phyloP scores from a whole-genome alignment of 768 basidiomycete genomes.

The Arthromyces matolae region DNA sequence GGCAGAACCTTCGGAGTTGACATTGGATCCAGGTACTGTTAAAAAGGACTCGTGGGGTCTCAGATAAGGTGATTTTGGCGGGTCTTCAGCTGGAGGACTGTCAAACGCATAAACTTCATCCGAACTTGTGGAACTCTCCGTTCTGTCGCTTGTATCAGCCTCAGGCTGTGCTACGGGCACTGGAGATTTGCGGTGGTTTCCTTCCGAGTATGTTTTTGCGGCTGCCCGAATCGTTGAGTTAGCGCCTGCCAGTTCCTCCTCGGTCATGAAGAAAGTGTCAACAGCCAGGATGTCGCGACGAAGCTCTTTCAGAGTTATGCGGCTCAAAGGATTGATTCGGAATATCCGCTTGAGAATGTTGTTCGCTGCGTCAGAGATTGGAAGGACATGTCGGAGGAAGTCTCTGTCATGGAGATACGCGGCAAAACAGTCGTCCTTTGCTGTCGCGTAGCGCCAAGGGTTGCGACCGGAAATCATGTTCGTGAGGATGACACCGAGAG shows the following conservation, averaged over 20 bases:
- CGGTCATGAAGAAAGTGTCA: constrained; percentile 58
- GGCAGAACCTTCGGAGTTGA: constrained; percentile 7
- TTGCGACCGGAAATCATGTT: constrained; percentile 78
- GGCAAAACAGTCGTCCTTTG: constrained; percentile 62
- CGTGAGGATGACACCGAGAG: constrained; percentile 74
- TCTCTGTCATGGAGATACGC: constrained; percentile 60
- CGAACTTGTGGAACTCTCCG: constrained; percentile 22
- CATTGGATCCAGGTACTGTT: constrained; percentile 12
- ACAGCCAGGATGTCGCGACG: constrained; percentile 51
- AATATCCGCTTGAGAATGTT: constrained; percentile 70
- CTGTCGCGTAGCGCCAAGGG: constrained; percentile 72
- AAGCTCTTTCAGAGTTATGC: constrained; percentile 63
- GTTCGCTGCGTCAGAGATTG: constrained; percentile 67
- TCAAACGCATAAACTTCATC: constrained; percentile 37
- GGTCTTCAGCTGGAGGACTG: constrained; percentile 29
- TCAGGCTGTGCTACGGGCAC: constrained; percentile 3
- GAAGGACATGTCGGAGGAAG: constrained; percentile 64
- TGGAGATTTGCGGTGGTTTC: constrained; percentile 1
- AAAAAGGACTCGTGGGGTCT: constrained; percentile 6
- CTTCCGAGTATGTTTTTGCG: constrained; percentile 11
- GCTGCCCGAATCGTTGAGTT: constrained; percentile 21
- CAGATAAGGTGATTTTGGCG: constrained; percentile 11
- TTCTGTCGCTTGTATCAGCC: constrained; percentile 7
- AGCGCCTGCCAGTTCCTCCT: constrained; percentile 38
- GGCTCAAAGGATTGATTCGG: constrained; percentile 53